Evolutionary conservation across 345 rosid species (phyloP).

Genomic region (Dovyalis caffra): DNA sequence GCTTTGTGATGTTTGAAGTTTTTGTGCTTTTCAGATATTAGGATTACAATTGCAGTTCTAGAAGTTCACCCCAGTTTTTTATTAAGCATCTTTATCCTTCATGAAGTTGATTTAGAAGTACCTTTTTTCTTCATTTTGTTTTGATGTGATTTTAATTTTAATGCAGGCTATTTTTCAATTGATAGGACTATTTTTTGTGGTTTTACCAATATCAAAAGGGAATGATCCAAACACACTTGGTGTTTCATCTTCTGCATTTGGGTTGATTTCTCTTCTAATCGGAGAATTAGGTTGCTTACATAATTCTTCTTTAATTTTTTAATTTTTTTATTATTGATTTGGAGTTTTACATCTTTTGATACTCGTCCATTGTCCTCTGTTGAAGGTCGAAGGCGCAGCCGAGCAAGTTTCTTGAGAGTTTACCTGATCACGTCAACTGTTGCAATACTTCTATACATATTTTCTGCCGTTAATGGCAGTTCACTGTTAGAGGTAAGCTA

Average conservation of each 20-base stretch:
- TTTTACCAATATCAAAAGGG: constrained; percentile 22
- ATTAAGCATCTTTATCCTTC: background rate
- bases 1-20: too few species aligned
- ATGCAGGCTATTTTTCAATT: constrained; percentile 47
- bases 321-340: constrained; percentile 1
- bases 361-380: constrained; percentile 5
- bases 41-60: background rate
- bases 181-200: constrained; percentile 32
- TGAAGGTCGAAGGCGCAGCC: constrained; percentile 30
- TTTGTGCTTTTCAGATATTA: too few species aligned
- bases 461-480: constrained; percentile 36
- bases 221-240: constrained; percentile 14
- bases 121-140: background rate
- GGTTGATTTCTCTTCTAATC: constrained; percentile 42
- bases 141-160: background rate
- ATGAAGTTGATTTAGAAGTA: background rate
- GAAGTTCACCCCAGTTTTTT: background rate
- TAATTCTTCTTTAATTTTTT: constrained; percentile 3
- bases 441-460: too few species aligned
- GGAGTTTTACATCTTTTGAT: constrained; percentile 1
- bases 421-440: too few species aligned
- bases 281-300: constrained; percentile 58
- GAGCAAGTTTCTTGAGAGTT: too few species aligned
- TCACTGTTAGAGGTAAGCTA: constrained; percentile 42
- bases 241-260: constrained; percentile 39